phyloP scores from a whole-genome alignment of 2,329 filamentous ascomycete species.

The Ramularia endophylla region DNA sequence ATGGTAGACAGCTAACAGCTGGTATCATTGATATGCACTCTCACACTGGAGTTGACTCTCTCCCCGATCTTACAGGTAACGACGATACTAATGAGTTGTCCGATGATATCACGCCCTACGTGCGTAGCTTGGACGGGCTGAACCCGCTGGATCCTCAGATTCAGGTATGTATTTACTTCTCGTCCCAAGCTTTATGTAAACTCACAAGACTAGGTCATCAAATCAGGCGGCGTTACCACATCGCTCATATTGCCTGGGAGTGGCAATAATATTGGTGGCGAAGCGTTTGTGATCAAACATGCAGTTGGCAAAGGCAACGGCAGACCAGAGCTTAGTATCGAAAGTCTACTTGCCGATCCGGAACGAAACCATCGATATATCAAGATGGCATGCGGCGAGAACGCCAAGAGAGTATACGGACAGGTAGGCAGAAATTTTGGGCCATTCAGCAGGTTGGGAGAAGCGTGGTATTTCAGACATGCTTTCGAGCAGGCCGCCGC shows the following conservation, averaged over 20 bases:
- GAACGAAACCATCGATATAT: constrained; percentile 63
- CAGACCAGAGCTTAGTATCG: constrained; percentile 56
- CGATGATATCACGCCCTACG: constrained; percentile 60
- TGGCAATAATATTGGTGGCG: constrained; percentile 65
- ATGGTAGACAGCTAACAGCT: constrained; percentile 56
- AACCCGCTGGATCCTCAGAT: constrained; percentile 60
- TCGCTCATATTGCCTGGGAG: constrained; percentile 62
- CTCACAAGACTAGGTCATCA: constrained; percentile 51
- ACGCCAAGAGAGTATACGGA: constrained; percentile 59
- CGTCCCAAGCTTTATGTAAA: no score
- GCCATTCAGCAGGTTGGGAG: constrained; percentile 58
- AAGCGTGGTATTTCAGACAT: constrained; percentile 64
- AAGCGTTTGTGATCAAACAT: constrained; percentile 64
- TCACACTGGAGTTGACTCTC: constrained; percentile 55
- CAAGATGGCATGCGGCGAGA: constrained; percentile 70
- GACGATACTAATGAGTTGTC: constrained; percentile 60
- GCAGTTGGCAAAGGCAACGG: constrained; percentile 56
- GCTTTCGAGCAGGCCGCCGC: constrained; percentile 58
- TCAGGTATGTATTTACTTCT: background rate
- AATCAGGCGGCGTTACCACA: constrained; percentile 66
- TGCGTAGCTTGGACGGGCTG: constrained; percentile 60
- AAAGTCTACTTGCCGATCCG: constrained; percentile 60
- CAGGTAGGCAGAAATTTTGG: constrained; percentile 46
- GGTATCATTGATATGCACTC: constrained; percentile 70
- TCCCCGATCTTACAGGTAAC: constrained; percentile 52